These are phyloP conservation scores for Wallemia ichthyophaga DNA, from an alignment of 1,284 basidiomycete species.

Conservation along the genomic window DNA sequence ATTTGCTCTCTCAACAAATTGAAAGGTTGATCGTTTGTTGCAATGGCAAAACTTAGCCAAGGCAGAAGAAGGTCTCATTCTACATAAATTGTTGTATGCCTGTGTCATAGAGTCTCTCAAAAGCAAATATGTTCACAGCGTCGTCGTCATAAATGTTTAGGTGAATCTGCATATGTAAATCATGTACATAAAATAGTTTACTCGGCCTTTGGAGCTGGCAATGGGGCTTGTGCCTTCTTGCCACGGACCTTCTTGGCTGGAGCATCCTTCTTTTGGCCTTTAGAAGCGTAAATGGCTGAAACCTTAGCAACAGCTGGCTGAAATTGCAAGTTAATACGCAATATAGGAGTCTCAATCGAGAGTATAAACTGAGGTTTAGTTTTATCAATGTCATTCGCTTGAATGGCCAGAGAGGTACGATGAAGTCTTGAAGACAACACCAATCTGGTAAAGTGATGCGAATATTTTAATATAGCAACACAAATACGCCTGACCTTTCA, in stretches of 20 bases:
- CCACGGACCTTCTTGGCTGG: neutral
- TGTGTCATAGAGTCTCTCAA: too few relatives aligned
- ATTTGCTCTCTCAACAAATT: too few relatives aligned
- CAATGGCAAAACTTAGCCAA: too few relatives aligned
- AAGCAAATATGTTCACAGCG: too few relatives aligned
- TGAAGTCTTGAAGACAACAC: neutral
- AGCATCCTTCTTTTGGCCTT: neutral
- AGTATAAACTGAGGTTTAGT: neutral
- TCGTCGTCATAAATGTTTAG: neutral
- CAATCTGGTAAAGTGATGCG: conserved; percentile 1
- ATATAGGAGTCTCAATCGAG: neutral
- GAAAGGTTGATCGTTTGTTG: too few relatives aligned
- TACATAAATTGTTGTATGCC: too few relatives aligned
- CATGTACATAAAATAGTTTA: neutral
- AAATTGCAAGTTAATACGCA: neutral
- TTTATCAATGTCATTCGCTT: neutral
- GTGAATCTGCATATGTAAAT: neutral
- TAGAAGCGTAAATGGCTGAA: neutral
- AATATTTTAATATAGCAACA: neutral
- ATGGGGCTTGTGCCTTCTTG: neutral
- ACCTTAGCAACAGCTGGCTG: neutral
- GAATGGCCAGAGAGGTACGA: neutral
- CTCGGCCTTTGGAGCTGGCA: neutral
- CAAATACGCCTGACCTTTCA: neutral
- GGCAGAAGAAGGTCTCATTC: too few relatives aligned